Conservation (phyloP, 139 green algal species). For the Coelastrella sp. region DNA sequence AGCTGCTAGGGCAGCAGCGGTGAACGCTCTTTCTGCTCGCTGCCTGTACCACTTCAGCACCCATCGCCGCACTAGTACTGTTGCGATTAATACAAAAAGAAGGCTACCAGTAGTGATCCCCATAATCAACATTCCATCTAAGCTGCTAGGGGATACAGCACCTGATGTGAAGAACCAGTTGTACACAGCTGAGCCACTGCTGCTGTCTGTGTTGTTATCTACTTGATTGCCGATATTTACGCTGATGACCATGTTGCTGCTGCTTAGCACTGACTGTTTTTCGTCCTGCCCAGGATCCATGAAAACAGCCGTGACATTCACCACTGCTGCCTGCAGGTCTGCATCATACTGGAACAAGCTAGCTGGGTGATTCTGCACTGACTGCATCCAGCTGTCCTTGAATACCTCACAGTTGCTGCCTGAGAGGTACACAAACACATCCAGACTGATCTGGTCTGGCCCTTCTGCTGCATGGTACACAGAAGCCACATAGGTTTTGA, state of each 20-base stretch:
- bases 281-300: neutral
- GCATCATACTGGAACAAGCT: neutral
- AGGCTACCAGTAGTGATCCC: conserved; percentile 1
- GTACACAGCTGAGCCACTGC: neutral
- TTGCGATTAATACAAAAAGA: neutral
- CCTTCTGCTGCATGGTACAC: neutral
- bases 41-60: neutral
- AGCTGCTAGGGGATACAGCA: neutral
- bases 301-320: neutral
- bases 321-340: conserved; percentile 3
- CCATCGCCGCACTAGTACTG: neutral
- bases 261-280: neutral
- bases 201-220: neutral
- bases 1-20: neutral
- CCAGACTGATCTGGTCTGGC: neutral
- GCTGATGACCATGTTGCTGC: neutral
- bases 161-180: conserved; percentile 1
- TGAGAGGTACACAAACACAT: conserved; percentile 3
- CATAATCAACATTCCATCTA: conserved; percentile 11
- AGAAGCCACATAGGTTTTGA: neutral
- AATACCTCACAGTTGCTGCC: neutral
- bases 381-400: neutral
- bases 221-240: neutral
- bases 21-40: neutral
- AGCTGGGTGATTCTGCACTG: neutral